Conservation (phyloP, 441 rosid genomes). For the Gossypium davidsonii region DNA sequence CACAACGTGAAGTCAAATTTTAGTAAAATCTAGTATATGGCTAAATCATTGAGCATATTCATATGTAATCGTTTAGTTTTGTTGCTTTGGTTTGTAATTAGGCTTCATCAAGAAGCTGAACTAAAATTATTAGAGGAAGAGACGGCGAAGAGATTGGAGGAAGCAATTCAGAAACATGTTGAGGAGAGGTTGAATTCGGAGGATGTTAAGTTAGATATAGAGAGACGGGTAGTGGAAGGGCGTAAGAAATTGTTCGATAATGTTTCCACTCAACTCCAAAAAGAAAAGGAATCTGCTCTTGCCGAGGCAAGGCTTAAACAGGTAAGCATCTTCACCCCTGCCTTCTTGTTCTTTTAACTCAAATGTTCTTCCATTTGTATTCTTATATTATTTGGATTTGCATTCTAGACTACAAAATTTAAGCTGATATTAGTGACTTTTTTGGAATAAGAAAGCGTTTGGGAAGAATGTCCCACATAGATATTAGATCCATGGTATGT, state of each 20-base stretch:
- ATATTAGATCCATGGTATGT: background rate
- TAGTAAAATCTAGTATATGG: background rate
- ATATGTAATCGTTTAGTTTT: background rate
- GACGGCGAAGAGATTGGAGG: constrained; percentile 65
- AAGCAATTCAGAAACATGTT: constrained; percentile 60
- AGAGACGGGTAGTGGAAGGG: constrained; percentile 50
- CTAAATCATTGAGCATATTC: background rate
- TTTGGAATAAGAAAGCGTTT: background rate
- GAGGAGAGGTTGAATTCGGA: constrained; percentile 59
- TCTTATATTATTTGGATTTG: background rate
- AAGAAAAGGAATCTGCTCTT: constrained; percentile 63
- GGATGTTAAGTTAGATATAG: constrained; percentile 49
- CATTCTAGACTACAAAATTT: background rate
- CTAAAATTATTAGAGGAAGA: constrained; percentile 65
- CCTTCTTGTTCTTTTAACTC: background rate
- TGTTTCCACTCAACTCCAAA: constrained; percentile 49
- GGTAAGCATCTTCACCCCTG: constrained; percentile 31
- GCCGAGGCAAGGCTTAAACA: constrained; percentile 59
- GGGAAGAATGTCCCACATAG: no score
- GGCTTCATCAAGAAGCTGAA: constrained; percentile 61
- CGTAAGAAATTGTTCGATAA: constrained; percentile 52
- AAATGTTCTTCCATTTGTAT: background rate
- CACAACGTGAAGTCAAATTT: background rate
- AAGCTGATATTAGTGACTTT: background rate
- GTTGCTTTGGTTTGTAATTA: constrained; percentile 8